Base-by-base conservation (phyloP, 2,329 filamentous ascomycete genomes). In the Parastagonospora nodorum region DNA sequence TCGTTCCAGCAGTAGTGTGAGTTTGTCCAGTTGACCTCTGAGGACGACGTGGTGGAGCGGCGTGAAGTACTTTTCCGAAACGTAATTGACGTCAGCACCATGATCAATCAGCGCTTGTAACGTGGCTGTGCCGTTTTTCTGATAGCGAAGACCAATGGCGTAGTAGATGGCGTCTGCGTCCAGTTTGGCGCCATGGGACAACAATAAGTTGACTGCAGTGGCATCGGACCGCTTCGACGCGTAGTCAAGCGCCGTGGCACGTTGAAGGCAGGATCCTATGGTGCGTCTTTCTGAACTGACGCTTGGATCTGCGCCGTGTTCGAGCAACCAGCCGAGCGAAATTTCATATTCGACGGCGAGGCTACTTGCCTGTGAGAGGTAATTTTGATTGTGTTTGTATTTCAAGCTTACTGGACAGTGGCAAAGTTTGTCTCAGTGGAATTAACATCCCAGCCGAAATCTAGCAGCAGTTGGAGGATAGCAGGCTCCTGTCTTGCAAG, bases 391-490 rank as follows among this genome's bases (percentile, higher is more conserved):
- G 30, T 27, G 6, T 9, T 7, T 11, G 43, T 4, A 1, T 8
- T 2, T 2, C 12, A 5, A 2, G 39, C 51, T 38, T 15, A 55
- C 47, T 24, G 27, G 5, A 51, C 14, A 40, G 44, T 30, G 12
- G 48, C 9, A 7, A 2, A 4, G 2, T 28, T 37, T 16, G 31
- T 43, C 27, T 55, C 28, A 4, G 45, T 51, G 8, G 48, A 51
- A 28, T 55, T 43, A 9, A 55, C 51, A 16, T 55, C 41, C 48
- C 44, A 55, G 5, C 52, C 52, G 31, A 37, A 16, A 9, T 55
- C 42, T 10, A 49, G 32, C 5, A 55, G 15, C 8, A 36, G 10
- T 28, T 55, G 42, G 9, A 49, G 41, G 3, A 50, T 12, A 8
- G 12, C 29, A 16, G 42, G 37, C 11, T 55, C 45, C 14, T 37